Conservation (phyloP, 1,139 yeast genomes). For the Kurtzmaniella quercitrusa region DNA sequence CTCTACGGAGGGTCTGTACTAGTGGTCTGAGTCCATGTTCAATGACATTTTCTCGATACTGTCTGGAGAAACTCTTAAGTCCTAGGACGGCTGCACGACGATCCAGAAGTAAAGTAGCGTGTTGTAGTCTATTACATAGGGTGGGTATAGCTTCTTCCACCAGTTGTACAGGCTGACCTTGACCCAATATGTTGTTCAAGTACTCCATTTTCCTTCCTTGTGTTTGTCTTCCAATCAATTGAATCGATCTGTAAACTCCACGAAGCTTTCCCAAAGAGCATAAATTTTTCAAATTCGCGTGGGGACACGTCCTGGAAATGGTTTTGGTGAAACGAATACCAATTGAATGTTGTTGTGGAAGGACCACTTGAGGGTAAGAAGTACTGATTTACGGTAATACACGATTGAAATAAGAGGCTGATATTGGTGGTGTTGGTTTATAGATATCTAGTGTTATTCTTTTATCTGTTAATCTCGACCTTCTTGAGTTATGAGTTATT, state of each 20-base stretch:
- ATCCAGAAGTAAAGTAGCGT: constrained; percentile 79
- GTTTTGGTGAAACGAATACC: too few species aligned
- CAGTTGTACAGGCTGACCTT: constrained; percentile 40
- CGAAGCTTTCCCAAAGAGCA: not conserved
- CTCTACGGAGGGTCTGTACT: constrained; percentile 62
- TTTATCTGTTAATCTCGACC: not conserved
- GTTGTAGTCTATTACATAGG: constrained; percentile 79
- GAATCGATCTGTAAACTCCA: not conserved
- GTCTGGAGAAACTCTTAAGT: constrained; percentile 83
- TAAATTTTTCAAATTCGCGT: too few species aligned
- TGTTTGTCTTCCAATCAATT: not conserved
- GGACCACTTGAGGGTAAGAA: too few species aligned
- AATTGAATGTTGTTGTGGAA: too few species aligned
- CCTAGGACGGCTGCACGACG: constrained; percentile 90
- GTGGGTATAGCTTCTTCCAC: constrained; percentile 89
- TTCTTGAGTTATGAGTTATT: not conserved
- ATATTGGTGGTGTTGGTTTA: too few species aligned
- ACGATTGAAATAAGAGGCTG: too few species aligned
- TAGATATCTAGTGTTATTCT: too few species aligned
- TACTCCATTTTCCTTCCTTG: constrained; percentile 24
- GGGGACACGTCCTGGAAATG: too few species aligned
- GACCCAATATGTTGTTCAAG: constrained; percentile 34
- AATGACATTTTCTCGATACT: constrained; percentile 85
- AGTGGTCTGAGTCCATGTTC: constrained; percentile 83
- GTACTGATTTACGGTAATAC: too few species aligned